A percentile compares a stretch with the other conserved stretches of the same genome.
Conservation (phyloP, 129 eudicot species). For the Helianthus annuus region DNA sequence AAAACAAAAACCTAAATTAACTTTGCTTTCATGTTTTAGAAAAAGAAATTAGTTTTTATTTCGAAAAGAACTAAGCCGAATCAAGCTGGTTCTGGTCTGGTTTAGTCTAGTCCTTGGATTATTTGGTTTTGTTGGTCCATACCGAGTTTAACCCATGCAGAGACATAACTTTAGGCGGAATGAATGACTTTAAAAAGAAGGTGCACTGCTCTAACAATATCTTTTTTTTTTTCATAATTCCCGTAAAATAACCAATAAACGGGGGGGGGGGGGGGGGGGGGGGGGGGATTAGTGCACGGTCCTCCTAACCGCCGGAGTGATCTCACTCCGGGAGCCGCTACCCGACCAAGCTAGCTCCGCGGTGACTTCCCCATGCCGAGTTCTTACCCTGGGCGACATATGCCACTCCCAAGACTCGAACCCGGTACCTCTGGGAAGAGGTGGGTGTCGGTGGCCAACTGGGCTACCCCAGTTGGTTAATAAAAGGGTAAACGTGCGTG, state of each 20-base stretch:
- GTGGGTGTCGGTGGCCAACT: no score
- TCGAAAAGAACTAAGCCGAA: background rate
- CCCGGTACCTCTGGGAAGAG: no score
- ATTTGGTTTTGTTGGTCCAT: background rate
- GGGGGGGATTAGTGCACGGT: no score
- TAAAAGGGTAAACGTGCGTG: background rate
- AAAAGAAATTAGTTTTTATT: background rate
- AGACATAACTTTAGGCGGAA: background rate
- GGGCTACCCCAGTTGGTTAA: no score
- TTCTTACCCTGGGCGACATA: no score
- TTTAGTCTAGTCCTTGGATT: background rate
- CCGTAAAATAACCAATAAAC: conserved; percentile 1
- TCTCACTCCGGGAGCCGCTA: no score
- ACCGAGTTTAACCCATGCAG: background rate
- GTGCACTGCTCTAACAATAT: background rate
- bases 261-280: no score
- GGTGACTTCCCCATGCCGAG: no score
- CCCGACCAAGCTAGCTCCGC: no score
- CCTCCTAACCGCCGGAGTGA: no score
- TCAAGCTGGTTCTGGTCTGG: background rate
- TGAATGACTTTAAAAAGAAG: background rate
- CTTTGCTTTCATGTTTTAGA: no score
- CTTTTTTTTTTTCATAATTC: background rate
- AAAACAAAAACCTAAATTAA: background rate
- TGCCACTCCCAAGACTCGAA: no score